Evolutionary conservation across 139 green algal species (phyloP), one percentile per base, ranked within the genome.

Genomic region (Picochlorum sp.): DNA sequence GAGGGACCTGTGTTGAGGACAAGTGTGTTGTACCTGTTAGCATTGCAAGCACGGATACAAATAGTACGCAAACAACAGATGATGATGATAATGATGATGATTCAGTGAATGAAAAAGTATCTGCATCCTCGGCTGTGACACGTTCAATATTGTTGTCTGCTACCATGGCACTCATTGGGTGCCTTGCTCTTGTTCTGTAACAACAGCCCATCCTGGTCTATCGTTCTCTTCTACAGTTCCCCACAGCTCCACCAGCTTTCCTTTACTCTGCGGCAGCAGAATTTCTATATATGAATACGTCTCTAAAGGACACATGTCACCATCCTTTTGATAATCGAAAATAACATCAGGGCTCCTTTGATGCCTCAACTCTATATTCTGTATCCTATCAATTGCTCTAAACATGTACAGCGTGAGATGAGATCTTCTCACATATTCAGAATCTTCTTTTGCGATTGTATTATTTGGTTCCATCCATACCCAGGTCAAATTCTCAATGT

Each of bases 401-500:
- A 96, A 97, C 28, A 97, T 96, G 80, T 90, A 85, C 49, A 97
- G 76, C 1, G 90, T 95, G 57, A 84, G 60, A 81, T 97, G 90
- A 23, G 76, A 87, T 28, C 67, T 56, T 26, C 62, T 49, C 15
- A 72, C 37, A 70, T 81, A 77, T 52, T 47, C 54, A n/a, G 65
- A 73, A 2, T 70, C 63, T 37, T 72, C 51, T 10, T 23, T 18
- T 31, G 84, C 24, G 3, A 96, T 71, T 26, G 24, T 66, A 83
- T 95, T 85, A 72, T 83, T 87, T 44, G 83, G 68, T 6, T 51
- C 28, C 59, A 92, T 66, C 49, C 80, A 78, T 49, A 97, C 88
- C 90, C 90, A 97, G 1, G 86, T 95, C 68, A 97, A 77, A 80
- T 95, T 97, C 69, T 97, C 90, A 7, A 97, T 79, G 65, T 96